phyloP scores from a whole-genome alignment of 2,329 filamentous ascomycete species.

The Alternaria sp. region DNA sequence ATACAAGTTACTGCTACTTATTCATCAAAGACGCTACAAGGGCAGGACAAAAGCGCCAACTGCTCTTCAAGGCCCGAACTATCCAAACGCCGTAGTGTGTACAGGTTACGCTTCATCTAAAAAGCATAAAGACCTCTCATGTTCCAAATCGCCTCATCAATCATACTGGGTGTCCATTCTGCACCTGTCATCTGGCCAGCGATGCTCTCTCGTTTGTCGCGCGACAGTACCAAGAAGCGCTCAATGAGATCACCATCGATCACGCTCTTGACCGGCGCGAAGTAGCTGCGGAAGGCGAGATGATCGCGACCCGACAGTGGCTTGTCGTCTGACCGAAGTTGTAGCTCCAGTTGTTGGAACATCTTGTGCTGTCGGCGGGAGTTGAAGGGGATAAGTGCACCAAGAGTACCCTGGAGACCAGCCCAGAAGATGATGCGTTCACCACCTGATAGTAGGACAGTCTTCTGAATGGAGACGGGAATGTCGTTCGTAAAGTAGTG shows the following conservation, averaged over 20 bases:
- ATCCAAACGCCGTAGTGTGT: slow-evolving; percentile 12
- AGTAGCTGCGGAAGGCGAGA: slow-evolving; percentile 94
- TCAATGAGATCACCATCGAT: slow-evolving; percentile 98
- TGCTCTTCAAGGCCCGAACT: slow-evolving; percentile 4
- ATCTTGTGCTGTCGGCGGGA: slow-evolving; percentile 95
- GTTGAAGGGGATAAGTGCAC: slow-evolving; percentile 90
- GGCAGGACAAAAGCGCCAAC: slow-evolving; percentile 1
- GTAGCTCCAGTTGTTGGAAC: slow-evolving; percentile 92
- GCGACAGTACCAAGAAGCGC: slow-evolving; percentile 81
- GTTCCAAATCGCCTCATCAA: slow-evolving; percentile 85
- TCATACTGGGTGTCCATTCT: slow-evolving; percentile 77
- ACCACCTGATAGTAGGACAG: slow-evolving; percentile 87
- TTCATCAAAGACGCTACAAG: slow-evolving; percentile 4
- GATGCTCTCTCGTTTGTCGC: slow-evolving; percentile 94
- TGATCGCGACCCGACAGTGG: slow-evolving; percentile 93
- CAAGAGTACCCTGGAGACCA: slow-evolving; percentile 92
- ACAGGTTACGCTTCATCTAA: slow-evolving; percentile 15
- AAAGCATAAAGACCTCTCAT: slow-evolving; percentile 48
- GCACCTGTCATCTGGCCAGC: slow-evolving; percentile 85
- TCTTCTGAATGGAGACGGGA: slow-evolving; percentile 88
- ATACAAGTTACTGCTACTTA: slow-evolving; percentile 9
- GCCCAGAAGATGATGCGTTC: slow-evolving; percentile 93
- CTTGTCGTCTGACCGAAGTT: slow-evolving; percentile 78
- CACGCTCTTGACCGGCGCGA: slow-evolving; percentile 92
- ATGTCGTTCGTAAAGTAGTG: slow-evolving; percentile 94